These are phyloP conservation scores for Paramecium pentaurelia DNA, from an alignment of 73 alveolate species.

Conservation along the genomic window DNA sequence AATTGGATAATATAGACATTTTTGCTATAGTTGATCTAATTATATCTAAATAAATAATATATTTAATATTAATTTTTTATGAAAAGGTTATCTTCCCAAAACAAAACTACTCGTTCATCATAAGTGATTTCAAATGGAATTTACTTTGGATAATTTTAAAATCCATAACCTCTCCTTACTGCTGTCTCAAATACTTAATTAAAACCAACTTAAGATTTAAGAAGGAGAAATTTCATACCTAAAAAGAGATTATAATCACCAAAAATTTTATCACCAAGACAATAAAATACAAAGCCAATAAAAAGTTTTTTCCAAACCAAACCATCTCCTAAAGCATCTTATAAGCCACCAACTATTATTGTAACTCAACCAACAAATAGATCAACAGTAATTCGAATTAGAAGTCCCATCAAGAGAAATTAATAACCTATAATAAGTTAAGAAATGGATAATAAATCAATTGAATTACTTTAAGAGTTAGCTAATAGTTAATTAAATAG, in stretches of 20 bases:
- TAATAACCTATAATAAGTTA: not conserved
- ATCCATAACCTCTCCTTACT: not conserved
- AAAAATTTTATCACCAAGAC: not conserved
- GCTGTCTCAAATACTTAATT: not conserved
- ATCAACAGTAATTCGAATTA: not conserved
- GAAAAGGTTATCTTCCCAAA: not conserved
- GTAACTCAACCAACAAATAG: not conserved
- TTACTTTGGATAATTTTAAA: not conserved
- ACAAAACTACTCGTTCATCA: not conserved
- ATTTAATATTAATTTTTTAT: not conserved
- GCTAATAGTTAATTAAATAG: not conserved
- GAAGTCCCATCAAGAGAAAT: not conserved
- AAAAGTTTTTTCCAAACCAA: not conserved
- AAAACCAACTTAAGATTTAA: not conserved
- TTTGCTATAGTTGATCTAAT: not conserved
- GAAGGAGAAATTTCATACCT: not conserved
- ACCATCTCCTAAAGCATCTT: not conserved
- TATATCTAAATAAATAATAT: not conserved
- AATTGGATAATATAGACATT: not conserved
- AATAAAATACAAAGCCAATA: not conserved
- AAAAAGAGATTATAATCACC: constrained; percentile 4
- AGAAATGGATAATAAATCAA: constrained; percentile 32
- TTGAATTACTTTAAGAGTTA: not conserved
- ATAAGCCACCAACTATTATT: not conserved
- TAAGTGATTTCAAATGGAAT: not conserved